Conservation (phyloP, 139 green algal species). For the Coelastrella sp. region DNA sequence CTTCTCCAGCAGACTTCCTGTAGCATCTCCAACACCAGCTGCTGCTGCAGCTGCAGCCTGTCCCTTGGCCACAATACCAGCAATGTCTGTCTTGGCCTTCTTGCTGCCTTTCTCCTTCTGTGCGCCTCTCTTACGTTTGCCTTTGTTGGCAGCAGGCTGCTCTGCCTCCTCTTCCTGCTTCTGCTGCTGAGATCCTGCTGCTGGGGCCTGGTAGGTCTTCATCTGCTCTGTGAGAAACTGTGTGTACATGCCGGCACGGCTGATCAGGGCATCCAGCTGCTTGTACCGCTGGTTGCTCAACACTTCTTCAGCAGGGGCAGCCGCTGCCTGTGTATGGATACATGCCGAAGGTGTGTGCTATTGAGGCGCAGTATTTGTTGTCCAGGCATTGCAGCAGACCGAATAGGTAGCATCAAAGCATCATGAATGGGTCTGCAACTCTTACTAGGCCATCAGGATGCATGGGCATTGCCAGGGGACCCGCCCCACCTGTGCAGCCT, state of each 20-base stretch:
- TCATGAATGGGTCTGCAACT: background rate
- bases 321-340: background rate
- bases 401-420: background rate
- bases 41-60: conserved; percentile 42
- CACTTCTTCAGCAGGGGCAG: conserved; percentile 43
- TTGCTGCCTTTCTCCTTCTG: conserved; percentile 41
- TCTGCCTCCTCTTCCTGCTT: conserved; percentile 8
- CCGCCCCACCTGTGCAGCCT: conserved; percentile 45
- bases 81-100: conserved; percentile 33
- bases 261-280: conserved; percentile 83
- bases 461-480: background rate
- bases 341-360: too few species aligned
- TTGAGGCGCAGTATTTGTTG: too few species aligned
- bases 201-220: conserved; percentile 40
- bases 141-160: conserved; percentile 29
- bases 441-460: too few species aligned
- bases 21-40: background rate
- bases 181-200: conserved; percentile 9
- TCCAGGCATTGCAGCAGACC: background rate
- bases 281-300: conserved; percentile 67
- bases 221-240: conserved; percentile 91
- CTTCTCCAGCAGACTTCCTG: conserved; percentile 1
- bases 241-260: conserved; percentile 85
- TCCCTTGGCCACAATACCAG: conserved; percentile 19
- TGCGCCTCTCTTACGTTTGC: conserved; percentile 39